Percentiles rank a stretch among this genome's conserved stretches.
These are phyloP conservation scores for Beauveria scarabaeidicola DNA, from an alignment of 2,329 filamentous ascomycete species.

Conservation along the genomic window DNA sequence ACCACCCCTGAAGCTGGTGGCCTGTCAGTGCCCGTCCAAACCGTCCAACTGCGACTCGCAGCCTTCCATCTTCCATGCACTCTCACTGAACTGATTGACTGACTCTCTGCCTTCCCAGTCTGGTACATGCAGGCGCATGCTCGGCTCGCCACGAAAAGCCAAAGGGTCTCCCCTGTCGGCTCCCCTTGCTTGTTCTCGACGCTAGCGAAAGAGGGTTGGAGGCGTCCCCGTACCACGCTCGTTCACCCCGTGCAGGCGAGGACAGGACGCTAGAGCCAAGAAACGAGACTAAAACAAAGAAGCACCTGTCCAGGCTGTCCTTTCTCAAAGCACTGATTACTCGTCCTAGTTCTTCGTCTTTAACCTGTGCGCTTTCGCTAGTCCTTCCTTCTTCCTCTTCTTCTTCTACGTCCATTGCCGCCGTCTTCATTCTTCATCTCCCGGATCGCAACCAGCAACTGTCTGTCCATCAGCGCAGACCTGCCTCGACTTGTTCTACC, in stretches of 20 bases:
- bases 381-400: neutral
- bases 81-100: neutral
- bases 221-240: neutral
- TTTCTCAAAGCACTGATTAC: neutral
- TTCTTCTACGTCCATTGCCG: neutral
- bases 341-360: neutral
- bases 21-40: no score
- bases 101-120: neutral
- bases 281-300: conserved; percentile 7
- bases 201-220: conserved; percentile 3
- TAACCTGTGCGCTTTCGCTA: neutral
- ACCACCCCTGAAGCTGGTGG: conserved; percentile 9
- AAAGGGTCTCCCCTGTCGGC: conserved; percentile 5
- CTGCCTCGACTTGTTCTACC: neutral
- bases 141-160: neutral
- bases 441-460: neutral
- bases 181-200: neutral
- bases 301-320: conserved; percentile 2
- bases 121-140: neutral
- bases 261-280: conserved; percentile 9
- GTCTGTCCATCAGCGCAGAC: neutral
- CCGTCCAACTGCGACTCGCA: conserved; percentile 3
- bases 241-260: neutral
- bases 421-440: neutral
- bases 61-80: neutral